Conservation (phyloP, 495 filamentous ascomycete species). For the Bombardia bombarda region DNA sequence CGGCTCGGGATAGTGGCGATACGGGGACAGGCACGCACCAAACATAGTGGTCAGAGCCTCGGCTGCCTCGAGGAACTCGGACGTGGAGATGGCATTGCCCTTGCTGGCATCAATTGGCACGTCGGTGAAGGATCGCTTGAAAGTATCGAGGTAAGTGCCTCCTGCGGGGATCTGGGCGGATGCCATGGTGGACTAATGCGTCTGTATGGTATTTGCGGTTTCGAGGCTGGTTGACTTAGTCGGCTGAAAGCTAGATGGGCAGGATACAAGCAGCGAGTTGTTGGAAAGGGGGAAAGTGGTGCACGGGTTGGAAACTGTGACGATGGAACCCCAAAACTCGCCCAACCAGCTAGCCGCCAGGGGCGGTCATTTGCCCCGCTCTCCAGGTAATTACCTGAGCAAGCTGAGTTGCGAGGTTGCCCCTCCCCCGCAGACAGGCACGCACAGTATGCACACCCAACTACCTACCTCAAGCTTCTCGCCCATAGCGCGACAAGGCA, state of each 20-base stretch:
- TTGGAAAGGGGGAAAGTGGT: conserved; percentile 5
- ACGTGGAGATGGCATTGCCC: conserved; percentile 70
- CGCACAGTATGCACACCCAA: too few species aligned
- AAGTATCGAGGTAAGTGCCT: conserved; percentile 74
- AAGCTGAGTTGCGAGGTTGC: too few species aligned
- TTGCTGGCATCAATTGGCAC: conserved; percentile 67
- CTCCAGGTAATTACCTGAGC: too few species aligned
- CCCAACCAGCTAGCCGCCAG: neutral
- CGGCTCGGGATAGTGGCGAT: neutral
- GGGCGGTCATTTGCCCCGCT: neutral
- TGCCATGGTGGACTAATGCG: conserved; percentile 9
- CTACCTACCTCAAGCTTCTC: too few species aligned
- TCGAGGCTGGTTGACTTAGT: too few species aligned
- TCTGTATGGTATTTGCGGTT: too few species aligned
- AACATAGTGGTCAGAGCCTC: conserved; percentile 82
- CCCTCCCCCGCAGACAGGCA: neutral
- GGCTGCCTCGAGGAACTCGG: conserved; percentile 84
- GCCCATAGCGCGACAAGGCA: too few species aligned
- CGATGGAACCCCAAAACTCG: neutral
- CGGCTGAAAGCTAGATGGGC: too few species aligned
- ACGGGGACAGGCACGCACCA: conserved; percentile 42
- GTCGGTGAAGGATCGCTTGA: conserved; percentile 73
- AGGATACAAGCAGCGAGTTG: neutral
- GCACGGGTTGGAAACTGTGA: neutral
- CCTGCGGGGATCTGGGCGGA: conserved; percentile 45